These are phyloP conservation scores for Neurospora sp. DNA, from an alignment of 495 filamentous ascomycete species.

Conservation along the genomic window DNA sequence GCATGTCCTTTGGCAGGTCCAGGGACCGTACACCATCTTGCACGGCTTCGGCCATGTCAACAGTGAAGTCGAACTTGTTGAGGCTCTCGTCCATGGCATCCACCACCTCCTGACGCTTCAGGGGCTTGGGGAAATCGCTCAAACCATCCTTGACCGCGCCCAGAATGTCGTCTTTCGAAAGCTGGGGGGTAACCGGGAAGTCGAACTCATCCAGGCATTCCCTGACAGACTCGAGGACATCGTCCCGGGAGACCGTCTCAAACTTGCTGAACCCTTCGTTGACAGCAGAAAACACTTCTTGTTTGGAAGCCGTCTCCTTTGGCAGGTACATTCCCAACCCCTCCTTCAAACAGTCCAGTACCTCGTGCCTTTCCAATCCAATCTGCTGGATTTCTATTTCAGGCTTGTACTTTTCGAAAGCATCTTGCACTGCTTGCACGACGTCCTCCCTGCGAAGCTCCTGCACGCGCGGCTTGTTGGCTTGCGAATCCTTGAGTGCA, in stretches of 20 bases:
- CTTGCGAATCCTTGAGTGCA: conserved; percentile 61
- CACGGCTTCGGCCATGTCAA: conserved; percentile 20
- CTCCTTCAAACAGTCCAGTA: conserved; percentile 73
- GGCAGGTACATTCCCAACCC: conserved; percentile 69
- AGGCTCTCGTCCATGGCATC: conserved; percentile 36
- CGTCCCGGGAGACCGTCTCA: conserved; percentile 60
- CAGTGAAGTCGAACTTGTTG: conserved; percentile 30
- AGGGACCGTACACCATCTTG: conserved; percentile 16
- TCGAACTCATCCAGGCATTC: conserved; percentile 71
- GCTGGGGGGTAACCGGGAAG: conserved; percentile 44
- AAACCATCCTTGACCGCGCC: conserved; percentile 44
- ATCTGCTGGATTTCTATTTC: conserved; percentile 85
- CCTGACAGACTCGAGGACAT: conserved; percentile 63
- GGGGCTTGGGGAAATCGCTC: conserved; percentile 34
- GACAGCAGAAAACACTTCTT: conserved; percentile 76
- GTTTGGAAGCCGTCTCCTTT: conserved; percentile 51
- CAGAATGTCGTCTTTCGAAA: conserved; percentile 43
- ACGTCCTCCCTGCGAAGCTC: conserved; percentile 62
- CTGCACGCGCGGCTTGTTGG: conserved; percentile 29
- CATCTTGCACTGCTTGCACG: conserved; percentile 72
- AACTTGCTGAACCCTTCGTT: conserved; percentile 72
- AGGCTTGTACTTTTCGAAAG: conserved; percentile 85
- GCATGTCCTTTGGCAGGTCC: conserved; percentile 15
- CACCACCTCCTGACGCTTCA: conserved; percentile 30
- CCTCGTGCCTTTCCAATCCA: conserved; percentile 78